These are phyloP conservation scores for Hygrophorus russula DNA, from an alignment of 768 basidiomycete genomes.

Conservation along the genomic window DNA sequence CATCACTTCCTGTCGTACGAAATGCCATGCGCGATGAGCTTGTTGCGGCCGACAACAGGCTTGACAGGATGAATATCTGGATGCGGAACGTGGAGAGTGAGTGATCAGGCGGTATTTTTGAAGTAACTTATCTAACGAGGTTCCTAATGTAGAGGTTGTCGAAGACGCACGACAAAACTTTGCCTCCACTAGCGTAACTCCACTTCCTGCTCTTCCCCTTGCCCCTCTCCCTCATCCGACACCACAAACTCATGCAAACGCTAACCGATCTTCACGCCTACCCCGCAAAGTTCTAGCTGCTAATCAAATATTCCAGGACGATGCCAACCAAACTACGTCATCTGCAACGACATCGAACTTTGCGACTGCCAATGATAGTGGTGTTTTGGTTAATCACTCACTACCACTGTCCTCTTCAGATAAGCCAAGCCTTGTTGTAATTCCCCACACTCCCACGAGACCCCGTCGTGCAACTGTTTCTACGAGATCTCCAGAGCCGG, in stretches of 20 bases:
- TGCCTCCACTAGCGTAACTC: conserved; percentile 28
- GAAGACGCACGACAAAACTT: conserved; percentile 74
- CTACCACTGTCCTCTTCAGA: conserved; percentile 12
- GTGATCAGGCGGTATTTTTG: conserved; percentile 17
- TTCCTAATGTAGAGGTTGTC: conserved; percentile 48
- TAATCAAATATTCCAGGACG: conserved; percentile 57
- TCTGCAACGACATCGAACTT: conserved; percentile 14
- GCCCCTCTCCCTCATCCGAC: conserved; percentile 42
- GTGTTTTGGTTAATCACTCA: conserved; percentile 14
- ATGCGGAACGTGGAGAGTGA: conserved; percentile 75
- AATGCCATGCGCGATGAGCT: conserved; percentile 43
- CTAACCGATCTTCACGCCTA: conserved; percentile 38
- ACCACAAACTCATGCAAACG: conserved; percentile 30
- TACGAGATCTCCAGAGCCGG: conserved; percentile 44
- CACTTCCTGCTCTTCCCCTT: conserved; percentile 54
- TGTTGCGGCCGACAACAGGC: conserved; percentile 39
- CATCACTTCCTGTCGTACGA: conserved; percentile 41
- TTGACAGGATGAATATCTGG: conserved; percentile 72
- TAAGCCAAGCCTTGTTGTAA: conserved; percentile 16
- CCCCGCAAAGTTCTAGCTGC: conserved; percentile 55
- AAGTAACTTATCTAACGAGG: conserved; percentile 3
- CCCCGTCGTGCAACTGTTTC: conserved; percentile 58
- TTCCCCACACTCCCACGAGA: conserved; percentile 27
- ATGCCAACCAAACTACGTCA: conserved; percentile 25
- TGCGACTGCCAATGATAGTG: background rate